phyloP scores from a whole-genome alignment of 768 basidiomycete species.

The Daedaleopsis sinensis region DNA sequence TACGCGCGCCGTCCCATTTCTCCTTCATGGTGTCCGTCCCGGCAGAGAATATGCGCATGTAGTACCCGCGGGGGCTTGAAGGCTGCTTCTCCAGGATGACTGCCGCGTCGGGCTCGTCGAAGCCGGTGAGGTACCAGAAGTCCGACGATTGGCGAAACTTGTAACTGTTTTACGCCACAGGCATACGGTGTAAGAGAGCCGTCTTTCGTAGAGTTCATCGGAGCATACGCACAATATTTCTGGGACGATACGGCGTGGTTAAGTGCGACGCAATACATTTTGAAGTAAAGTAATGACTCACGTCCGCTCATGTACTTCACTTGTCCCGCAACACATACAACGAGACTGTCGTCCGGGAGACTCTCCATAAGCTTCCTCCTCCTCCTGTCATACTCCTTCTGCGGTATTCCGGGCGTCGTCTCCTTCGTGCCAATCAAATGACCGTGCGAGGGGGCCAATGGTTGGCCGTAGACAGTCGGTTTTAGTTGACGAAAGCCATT shows the following conservation, averaged over 20 bases:
- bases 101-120: constrained; percentile 91
- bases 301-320: constrained; percentile 87
- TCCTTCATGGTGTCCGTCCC: constrained; percentile 78
- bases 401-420: constrained; percentile 80
- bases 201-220: not conserved
- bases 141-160: constrained; percentile 92
- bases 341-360: constrained; percentile 73
- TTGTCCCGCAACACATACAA: constrained; percentile 76
- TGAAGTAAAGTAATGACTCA: constrained; percentile 42
- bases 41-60: constrained; percentile 81
- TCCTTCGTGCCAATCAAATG: constrained; percentile 60
- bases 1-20: constrained; percentile 92
- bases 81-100: constrained; percentile 81
- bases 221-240: constrained; percentile 66
- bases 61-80: constrained; percentile 68
- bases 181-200: not conserved
- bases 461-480: constrained; percentile 82
- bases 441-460: constrained; percentile 75
- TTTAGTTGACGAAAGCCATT: constrained; percentile 43
- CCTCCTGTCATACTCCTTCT: constrained; percentile 75
- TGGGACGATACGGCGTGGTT: constrained; percentile 34
- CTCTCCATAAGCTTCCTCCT: constrained; percentile 70
- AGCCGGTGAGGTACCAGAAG: constrained; percentile 96
- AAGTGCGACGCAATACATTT: constrained; percentile 10
- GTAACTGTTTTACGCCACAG: constrained; percentile 57